Conservation (phyloP, 1,284 basidiomycete genomes). For the Ceratobasidium theobromae region DNA sequence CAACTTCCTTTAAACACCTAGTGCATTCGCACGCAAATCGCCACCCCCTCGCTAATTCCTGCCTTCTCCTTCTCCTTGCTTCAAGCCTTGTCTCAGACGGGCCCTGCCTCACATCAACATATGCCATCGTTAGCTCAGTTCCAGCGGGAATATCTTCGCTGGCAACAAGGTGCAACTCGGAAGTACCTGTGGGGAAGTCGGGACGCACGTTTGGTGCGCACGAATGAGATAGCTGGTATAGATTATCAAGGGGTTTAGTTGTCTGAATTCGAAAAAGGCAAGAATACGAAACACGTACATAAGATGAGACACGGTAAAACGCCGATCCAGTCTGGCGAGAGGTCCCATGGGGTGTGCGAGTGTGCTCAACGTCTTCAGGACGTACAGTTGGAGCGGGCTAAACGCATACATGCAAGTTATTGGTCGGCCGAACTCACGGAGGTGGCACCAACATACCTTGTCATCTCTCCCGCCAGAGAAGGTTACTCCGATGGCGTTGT, state of each 20-base stretch:
- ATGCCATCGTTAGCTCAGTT: slow-evolving; percentile 71
- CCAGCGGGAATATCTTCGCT: slow-evolving; percentile 64
- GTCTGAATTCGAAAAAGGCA: not conserved
- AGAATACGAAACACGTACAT: slow-evolving; percentile 49
- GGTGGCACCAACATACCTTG: slow-evolving; percentile 51
- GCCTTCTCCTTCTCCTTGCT: slow-evolving; percentile 62
- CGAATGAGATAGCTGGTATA: slow-evolving; percentile 61
- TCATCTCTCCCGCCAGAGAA: slow-evolving; percentile 65
- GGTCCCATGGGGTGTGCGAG: slow-evolving; percentile 72
- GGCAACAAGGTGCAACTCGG: slow-evolving; percentile 67
- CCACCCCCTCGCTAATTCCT: slow-evolving; percentile 77
- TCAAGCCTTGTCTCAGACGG: slow-evolving; percentile 55
- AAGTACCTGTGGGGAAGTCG: slow-evolving; percentile 60
- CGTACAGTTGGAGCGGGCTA: slow-evolving; percentile 48
- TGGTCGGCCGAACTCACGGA: not conserved
- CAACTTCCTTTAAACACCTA: slow-evolving; percentile 59
- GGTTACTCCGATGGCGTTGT: slow-evolving; percentile 72
- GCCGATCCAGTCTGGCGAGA: slow-evolving; percentile 69
- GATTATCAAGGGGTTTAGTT: not conserved
- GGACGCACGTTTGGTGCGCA: slow-evolving; percentile 66
- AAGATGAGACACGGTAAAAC: slow-evolving; percentile 72
- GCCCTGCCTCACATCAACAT: slow-evolving; percentile 62
- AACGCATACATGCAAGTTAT: not conserved
- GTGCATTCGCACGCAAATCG: slow-evolving; percentile 69
- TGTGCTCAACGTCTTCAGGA: slow-evolving; percentile 68